phyloP scores from a whole-genome alignment of 1,139 yeast species.

The Hansenula sp. region DNA sequence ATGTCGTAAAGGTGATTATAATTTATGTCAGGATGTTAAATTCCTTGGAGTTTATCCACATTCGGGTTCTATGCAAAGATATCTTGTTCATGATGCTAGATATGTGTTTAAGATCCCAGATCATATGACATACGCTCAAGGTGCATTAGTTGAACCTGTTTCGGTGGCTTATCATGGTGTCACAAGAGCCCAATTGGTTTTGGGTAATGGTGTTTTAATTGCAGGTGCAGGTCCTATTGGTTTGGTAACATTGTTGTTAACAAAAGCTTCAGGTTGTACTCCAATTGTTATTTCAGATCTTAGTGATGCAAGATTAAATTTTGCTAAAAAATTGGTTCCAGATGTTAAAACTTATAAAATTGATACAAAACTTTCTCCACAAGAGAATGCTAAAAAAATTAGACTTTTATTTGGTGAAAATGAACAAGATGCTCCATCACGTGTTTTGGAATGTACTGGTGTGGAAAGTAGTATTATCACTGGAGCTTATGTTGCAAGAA shows the following conservation, averaged over 20 bases:
- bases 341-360: constrained; percentile 30
- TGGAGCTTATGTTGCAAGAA: constrained; percentile 30
- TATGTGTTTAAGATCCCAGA: constrained; percentile 77
- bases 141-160: constrained; percentile 84
- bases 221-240: constrained; percentile 97
- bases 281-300: constrained; percentile 28
- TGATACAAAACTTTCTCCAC: constrained; percentile 20
- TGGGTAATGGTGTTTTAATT: constrained; percentile 71
- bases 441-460: constrained; percentile 67
- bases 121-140: constrained; percentile 70
- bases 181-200: constrained; percentile 54
- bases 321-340: constrained; percentile 25
- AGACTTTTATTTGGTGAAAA: constrained; percentile 25
- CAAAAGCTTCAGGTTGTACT: constrained; percentile 79
- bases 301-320: constrained; percentile 20
- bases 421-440: constrained; percentile 28
- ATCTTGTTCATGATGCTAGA: constrained; percentile 61
- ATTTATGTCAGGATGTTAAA: constrained; percentile 73
- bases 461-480: constrained; percentile 63
- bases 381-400: constrained; percentile 27
- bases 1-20: constrained; percentile 71
- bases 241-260: constrained; percentile 68
- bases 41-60: constrained; percentile 84
- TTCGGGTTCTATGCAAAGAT: constrained; percentile 65
- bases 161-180: constrained; percentile 83